Evolutionary conservation across 2,329 filamentous ascomycete genomes (phyloP), one percentile per base, ranked within the genome.

Genomic region (Phyllosticta citribraziliensis): DNA sequence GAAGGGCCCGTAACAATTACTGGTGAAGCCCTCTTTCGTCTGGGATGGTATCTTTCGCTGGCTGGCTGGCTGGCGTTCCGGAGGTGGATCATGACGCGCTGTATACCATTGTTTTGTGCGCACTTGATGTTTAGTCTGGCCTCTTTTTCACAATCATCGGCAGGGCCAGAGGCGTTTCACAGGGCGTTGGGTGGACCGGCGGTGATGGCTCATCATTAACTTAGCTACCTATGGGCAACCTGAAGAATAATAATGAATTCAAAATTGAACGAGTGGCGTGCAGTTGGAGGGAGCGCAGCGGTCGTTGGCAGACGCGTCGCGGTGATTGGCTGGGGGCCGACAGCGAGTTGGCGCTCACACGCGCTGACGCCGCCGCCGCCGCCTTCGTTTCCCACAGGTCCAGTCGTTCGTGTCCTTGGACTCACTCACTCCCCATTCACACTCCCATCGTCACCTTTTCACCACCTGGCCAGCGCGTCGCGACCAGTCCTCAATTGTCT

Each of bases 1-100:
- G 71, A 65, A 72, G 66, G 62, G 64, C 67, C 52, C 66, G 68
- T 53, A 67, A 66, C 33, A 66, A 58, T 24, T 57, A 53, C 47
- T 33, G 52, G 17, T 57, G 40, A 47, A 55, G 35, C 35, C 33
- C 9, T 20, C 47, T 25, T 30, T 61, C n/a, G 30, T 55, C 19
- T 58, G 35, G 27, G 52, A 35, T 24, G 27, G 47, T 14, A 5
- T 54, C 24, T 60, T 52, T 40, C 5, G 27, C 3, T 30, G 27
- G 27, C 27, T 30, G 25, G 25, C 25, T 27, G 40, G 50, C 14
- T 9, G 57, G 57, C 52, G 52, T 56, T 57, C 51, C 14, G 55
- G 56, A 56, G 24, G 56, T n/a, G 14, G 47, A 47, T 33, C 55
- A 56, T 22, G 35, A 55, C 56, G 60, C 57, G 60, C 60, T 62